phyloP scores from a whole-genome alignment of 805 yeast species.

The Dipodascus geniculatus region DNA sequence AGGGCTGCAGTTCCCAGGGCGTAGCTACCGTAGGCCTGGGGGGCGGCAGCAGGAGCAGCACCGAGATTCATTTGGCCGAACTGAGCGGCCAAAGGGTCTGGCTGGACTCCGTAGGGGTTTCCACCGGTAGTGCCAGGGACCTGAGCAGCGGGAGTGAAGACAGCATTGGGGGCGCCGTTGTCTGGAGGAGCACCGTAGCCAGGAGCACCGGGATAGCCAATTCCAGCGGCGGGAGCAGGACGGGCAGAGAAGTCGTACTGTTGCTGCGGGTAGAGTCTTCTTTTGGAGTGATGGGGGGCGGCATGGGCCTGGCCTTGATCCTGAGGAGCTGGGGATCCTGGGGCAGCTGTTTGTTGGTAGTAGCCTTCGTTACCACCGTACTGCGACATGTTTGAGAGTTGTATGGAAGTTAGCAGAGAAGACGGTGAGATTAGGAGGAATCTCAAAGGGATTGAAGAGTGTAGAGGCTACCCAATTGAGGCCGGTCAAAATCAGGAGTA shows the following conservation, averaged over 20 bases:
- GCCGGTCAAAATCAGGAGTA: too few species aligned
- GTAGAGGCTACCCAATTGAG: too few species aligned
- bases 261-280: slow-evolving; percentile 39
- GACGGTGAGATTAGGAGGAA: not conserved
- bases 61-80: slow-evolving; percentile 15
- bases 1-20: slow-evolving; percentile 20
- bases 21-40: slow-evolving; percentile 1
- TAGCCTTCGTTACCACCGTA: not conserved
- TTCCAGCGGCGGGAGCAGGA: slow-evolving; percentile 19
- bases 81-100: slow-evolving; percentile 14
- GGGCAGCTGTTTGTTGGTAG: not conserved
- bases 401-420: not conserved
- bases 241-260: slow-evolving; percentile 29
- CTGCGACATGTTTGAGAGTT: not conserved
- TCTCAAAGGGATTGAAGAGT: not conserved
- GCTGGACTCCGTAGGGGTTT: slow-evolving; percentile 12
- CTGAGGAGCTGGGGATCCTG: not conserved
- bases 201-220: slow-evolving; percentile 9
- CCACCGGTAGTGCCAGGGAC: slow-evolving; percentile 10
- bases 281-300: slow-evolving; percentile 23
- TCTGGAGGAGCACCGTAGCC: slow-evolving; percentile 16
- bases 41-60: slow-evolving; percentile 2
- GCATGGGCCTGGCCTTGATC: not conserved
- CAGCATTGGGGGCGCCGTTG: slow-evolving; percentile 15
- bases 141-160: slow-evolving; percentile 14